Base-by-base conservation (phyloP, 202 grass and related monocot genomes). In the Cymbopogon flexuosus region DNA sequence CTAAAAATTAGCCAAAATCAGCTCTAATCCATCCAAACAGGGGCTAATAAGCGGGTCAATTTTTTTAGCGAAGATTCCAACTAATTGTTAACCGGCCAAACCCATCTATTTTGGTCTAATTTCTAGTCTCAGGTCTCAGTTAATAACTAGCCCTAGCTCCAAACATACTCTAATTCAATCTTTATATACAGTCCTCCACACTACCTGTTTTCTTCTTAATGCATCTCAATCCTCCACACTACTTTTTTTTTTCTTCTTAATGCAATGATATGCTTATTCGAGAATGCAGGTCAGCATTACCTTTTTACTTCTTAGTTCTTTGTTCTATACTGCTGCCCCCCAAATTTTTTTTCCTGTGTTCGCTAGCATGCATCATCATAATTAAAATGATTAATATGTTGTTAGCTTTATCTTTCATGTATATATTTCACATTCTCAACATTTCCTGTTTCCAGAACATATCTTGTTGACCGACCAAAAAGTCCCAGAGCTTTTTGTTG, bases 401-500 rank as follows among this genome's bases (percentile, higher is more conserved):
- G 2, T 61, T 22, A 8, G 0, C 8, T 66, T 62, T 78, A 6
- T 56, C 22, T 68, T 35, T 66, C 19, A 54, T 15, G 5, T 79
- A 9, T 36, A 68, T 42, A 41, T 79, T n/a, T 19, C 21, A 70
- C 3, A 29, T 31, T 70, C 14, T n/a, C 29, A 19, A 21, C 13
- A 22, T 59, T 60, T 10, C 51, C 27, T 59, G 13, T 59, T 68
- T 80, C 39, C 78, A 80, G 78, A 80, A 9, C 78, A 80, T 69
- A 80, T 80, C 83, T 70, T 58, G 14, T 60, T n/a, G 46, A 22
- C 21, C 18, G 77, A 80, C 11, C 86, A 70, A 23, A 80, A 56
- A 77, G 79, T 41, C 51, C 42, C 86, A 9, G 88, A 93, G 82
- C 84, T 97, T 8, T 84, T 93, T 60, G 93, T 97, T 27, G 87